Evolutionary conservation across 202 grass and related monocot species (phyloP), one percentile per base, ranked within the genome.

Genomic region (Cymbopogon flexuosus): DNA sequence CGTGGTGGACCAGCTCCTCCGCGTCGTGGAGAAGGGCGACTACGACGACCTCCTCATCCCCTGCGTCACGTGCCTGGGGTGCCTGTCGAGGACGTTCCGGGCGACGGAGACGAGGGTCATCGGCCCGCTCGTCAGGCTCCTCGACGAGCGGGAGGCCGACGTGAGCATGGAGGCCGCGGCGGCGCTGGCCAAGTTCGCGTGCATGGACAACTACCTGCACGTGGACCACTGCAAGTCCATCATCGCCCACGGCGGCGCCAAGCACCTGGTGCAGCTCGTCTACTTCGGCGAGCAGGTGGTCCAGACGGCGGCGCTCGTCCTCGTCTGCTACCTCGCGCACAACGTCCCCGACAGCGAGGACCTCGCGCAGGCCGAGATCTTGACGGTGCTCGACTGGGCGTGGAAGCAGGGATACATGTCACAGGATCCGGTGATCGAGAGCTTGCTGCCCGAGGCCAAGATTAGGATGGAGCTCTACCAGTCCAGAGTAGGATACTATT

Each of bases 381-480:
- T 94, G 9, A 89, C 84, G 1, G 88, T 94, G 82, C 90, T 97
- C 13, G 95, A 97, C 12, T 97, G 95, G 92, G 83, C 86, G 6
- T 86, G 63, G 21, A 97, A 97, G 90, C 95, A 97, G 65, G 75
- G 67, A 0, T 85, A 68, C 34, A 36, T 1, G 92, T n/a, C 89
- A 71, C 92, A 89, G 30, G 84, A 97, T 11, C 84, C 78, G 0
- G 70, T 86, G 24, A 81, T 97, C 35, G 86, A 97, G 36, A 84
- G 11, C 57, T 83, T 93, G 69, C 64, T 94, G 73, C 92, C 86
- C 0, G 92, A 93, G 76, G 95, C 95, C 12, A 94, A 94, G 95
- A 82, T 92, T 36, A 93, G 88, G 68, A 79, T 97, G 83, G 95
- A 97, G 52, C 90, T 97, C 40, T 97, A 93, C 82, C 92, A 93